Conservation (phyloP, 140 eudicot genomes). For the Bidens hawaiensis region DNA sequence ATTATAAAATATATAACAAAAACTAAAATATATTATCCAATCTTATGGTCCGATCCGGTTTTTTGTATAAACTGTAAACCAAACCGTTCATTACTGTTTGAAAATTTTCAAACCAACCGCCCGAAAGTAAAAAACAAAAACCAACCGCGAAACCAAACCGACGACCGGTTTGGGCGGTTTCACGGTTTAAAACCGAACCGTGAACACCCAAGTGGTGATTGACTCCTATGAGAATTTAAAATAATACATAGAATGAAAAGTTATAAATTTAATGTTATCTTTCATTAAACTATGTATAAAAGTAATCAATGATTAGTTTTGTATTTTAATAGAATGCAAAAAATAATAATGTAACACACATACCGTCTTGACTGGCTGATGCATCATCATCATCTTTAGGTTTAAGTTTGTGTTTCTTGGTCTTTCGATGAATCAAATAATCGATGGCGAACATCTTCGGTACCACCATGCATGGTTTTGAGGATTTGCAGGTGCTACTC, state of each 20-base stretch:
- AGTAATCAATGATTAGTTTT: background rate
- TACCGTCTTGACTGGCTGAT: constrained; percentile 66
- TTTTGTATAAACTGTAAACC: too few relatives aligned
- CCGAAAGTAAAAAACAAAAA: too few relatives aligned
- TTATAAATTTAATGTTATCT: background rate
- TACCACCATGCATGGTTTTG: constrained; percentile 28
- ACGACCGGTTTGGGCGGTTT: too few relatives aligned
- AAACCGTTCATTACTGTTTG: too few relatives aligned
- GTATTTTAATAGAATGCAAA: background rate
- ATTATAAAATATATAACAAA: too few relatives aligned
- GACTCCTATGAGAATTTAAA: background rate
- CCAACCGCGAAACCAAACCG: too few relatives aligned
- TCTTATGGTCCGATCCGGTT: too few relatives aligned
- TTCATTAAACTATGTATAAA: background rate
- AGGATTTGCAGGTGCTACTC: constrained; percentile 16
- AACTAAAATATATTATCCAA: too few relatives aligned
- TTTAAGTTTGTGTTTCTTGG: constrained; percentile 31
- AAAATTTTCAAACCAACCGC: too few relatives aligned
- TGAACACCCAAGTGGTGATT: too few relatives aligned
- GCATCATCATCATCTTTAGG: constrained; percentile 18
- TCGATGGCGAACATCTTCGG: constrained; percentile 61
- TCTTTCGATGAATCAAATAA: constrained; percentile 42
- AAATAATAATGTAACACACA: constrained; percentile 6
- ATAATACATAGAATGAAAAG: background rate
- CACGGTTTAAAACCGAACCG: too few relatives aligned